Conservation (phyloP, 495 filamentous ascomycete species). For the Podospora pseudocomata region DNA sequence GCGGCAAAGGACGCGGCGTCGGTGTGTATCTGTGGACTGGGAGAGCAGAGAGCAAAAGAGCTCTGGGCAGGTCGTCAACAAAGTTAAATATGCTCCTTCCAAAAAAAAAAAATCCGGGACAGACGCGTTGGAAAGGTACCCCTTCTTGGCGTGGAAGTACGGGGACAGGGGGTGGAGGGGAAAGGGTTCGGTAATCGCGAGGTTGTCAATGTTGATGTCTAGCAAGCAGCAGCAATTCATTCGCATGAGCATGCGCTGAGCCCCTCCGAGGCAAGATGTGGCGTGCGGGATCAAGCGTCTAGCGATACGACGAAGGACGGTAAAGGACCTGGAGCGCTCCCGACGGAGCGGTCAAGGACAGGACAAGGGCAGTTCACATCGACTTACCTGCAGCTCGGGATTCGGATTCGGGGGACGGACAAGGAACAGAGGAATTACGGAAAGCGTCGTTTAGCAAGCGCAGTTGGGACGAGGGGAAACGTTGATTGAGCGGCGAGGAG, state of each 20-base stretch:
- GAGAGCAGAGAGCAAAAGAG: not conserved
- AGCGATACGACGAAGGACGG: not conserved
- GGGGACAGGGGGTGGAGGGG: not conserved
- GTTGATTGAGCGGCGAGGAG: not conserved
- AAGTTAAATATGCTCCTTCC: not conserved
- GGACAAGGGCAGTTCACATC: not conserved
- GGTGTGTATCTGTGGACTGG: not conserved
- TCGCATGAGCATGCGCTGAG: slow-evolving; percentile 6
- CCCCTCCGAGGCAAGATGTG: slow-evolving; percentile 3
- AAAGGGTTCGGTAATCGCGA: not conserved
- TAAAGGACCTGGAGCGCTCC: slow-evolving; percentile 4
- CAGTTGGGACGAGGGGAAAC: not conserved
- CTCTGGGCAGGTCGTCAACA: not conserved
- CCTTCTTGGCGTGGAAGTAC: not conserved
- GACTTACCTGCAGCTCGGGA: not conserved
- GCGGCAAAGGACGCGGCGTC: slow-evolving; percentile 1
- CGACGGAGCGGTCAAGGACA: slow-evolving; percentile 11
- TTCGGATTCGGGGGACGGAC: not conserved
- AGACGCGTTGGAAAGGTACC: not conserved
- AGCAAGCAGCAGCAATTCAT: slow-evolving; percentile 10
- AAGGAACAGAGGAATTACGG: not conserved
- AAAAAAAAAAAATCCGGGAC: not conserved
- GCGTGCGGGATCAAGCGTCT: slow-evolving; percentile 11
- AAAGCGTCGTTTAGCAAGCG: not conserved
- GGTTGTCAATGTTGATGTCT: not conserved